A percentile compares a stretch with the other conserved stretches of the same genome.
Evolutionary conservation across 2,329 filamentous ascomycete species (phyloP).

Genomic region (Tolypocladium album): DNA sequence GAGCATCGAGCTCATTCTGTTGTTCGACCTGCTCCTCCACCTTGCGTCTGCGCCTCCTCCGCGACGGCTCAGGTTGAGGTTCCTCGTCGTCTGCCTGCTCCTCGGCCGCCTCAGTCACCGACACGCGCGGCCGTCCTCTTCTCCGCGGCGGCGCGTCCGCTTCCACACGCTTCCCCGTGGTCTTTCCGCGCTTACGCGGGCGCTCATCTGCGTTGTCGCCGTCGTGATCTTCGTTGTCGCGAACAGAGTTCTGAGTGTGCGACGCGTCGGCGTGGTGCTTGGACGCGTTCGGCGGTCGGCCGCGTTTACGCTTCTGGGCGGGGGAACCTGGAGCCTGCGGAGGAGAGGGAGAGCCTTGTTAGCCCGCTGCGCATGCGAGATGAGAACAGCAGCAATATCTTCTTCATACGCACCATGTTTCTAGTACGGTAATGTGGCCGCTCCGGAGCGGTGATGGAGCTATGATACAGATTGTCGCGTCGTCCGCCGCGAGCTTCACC

Average conservation of each 20-base stretch:
- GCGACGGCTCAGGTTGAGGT: slow-evolving; percentile 1
- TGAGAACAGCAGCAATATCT: neutral
- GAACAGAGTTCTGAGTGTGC: neutral
- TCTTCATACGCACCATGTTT: neutral
- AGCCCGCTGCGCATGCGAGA: neutral
- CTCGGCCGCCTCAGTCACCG: neutral
- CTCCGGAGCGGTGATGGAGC: neutral
- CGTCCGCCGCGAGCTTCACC: neutral
- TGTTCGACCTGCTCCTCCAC: neutral
- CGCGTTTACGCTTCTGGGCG: slow-evolving; percentile 31
- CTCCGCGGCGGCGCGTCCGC: slow-evolving; percentile 16
- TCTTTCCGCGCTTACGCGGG: slow-evolving; percentile 14
- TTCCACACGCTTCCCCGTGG: slow-evolving; percentile 6
- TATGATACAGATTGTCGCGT: neutral
- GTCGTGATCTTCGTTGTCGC: slow-evolving; percentile 8
- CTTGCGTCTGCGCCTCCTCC: slow-evolving; percentile 1
- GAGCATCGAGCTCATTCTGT: slow-evolving; percentile 5
- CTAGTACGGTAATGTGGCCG: neutral
- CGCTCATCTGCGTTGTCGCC: slow-evolving; percentile 13
- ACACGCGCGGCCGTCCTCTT: neutral
- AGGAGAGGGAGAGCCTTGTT: neutral
- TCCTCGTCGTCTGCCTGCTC: slow-evolving; percentile 1
- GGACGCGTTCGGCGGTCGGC: slow-evolving; percentile 30
- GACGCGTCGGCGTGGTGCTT: slow-evolving; percentile 12
- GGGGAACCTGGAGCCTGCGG: slow-evolving; percentile 14